These are phyloP conservation scores for Tinospora cordifolia DNA, from an alignment of 164 flowering plant species.

Conservation along the genomic window DNA sequence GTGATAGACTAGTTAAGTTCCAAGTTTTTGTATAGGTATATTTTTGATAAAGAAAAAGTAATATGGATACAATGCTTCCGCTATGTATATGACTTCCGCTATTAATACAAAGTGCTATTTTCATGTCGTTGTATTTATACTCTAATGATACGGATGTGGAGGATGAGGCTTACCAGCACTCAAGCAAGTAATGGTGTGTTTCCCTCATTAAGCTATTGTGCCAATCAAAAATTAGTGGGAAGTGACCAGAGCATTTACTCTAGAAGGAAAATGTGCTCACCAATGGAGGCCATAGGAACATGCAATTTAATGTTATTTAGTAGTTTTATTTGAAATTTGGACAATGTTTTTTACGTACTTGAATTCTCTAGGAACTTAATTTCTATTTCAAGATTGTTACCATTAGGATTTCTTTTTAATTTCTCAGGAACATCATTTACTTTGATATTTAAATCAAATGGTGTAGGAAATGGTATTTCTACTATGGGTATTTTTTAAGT, in stretches of 20 bases:
- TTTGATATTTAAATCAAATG: not conserved
- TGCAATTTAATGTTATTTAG: not conserved
- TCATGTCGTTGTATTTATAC: too few species aligned
- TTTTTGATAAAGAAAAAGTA: too few species aligned
- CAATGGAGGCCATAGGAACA: not conserved
- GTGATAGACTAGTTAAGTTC: too few species aligned
- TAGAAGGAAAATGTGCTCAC: slow-evolving; percentile 6
- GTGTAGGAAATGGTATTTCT: not conserved
- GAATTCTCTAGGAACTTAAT: slow-evolving; percentile 1
- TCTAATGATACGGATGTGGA: too few species aligned
- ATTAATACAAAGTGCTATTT: too few species aligned
- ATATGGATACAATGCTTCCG: too few species aligned
- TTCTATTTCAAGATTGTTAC: slow-evolving; percentile 7
- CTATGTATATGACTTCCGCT: too few species aligned
- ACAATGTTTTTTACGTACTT: not conserved
- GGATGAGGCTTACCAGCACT: too few species aligned
- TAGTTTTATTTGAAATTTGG: slow-evolving; percentile 1
- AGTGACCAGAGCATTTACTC: slow-evolving; percentile 5
- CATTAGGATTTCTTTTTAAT: slow-evolving; percentile 1
- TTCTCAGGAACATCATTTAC: not conserved
- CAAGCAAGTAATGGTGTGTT: not conserved
- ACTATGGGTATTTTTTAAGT: not conserved
- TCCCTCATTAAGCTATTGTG: not conserved
- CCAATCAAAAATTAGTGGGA: not conserved
- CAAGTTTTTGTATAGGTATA: too few species aligned